Evolutionary conservation across 805 yeast species (phyloP).

Genomic region (Teunomyces tritomae): DNA sequence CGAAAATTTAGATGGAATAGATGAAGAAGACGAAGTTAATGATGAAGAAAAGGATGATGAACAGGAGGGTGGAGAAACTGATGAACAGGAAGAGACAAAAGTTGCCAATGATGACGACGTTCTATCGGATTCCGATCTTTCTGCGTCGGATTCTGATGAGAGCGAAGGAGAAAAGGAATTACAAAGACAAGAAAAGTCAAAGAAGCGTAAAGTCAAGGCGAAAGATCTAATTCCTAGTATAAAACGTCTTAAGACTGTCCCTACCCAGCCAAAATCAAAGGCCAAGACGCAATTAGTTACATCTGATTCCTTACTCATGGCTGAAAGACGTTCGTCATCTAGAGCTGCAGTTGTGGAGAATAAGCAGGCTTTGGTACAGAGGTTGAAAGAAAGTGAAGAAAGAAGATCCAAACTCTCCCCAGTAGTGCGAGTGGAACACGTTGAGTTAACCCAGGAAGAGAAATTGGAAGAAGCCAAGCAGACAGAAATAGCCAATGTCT

Average conservation of each 20-base stretch:
- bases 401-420: constrained; percentile 50
- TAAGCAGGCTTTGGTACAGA: constrained; percentile 72
- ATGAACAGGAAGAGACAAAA: constrained; percentile 12
- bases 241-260: constrained; percentile 26
- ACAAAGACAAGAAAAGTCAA: constrained; percentile 41
- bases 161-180: constrained; percentile 70
- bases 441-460: constrained; percentile 68
- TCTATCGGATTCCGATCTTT: constrained; percentile 54
- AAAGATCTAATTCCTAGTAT: constrained; percentile 28
- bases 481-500: constrained; percentile 75
- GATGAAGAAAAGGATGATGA: constrained; percentile 13
- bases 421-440: constrained; percentile 36
- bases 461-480: constrained; percentile 77
- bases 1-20: constrained; percentile 12
- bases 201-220: constrained; percentile 25
- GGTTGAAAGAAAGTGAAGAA: constrained; percentile 65
- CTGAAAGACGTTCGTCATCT: constrained; percentile 67
- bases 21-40: constrained; percentile 48
- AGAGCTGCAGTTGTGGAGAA: constrained; percentile 75
- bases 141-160: constrained; percentile 53
- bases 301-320: constrained; percentile 50
- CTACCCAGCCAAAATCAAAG: constrained; percentile 18
- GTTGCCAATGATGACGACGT: constrained; percentile 41
- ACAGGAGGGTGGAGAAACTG: constrained; percentile 15
- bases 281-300: constrained; percentile 31